These are phyloP conservation scores for Dothistroma pini DNA, from an alignment of 2,329 filamentous ascomycete genomes.

Conservation along the genomic window DNA sequence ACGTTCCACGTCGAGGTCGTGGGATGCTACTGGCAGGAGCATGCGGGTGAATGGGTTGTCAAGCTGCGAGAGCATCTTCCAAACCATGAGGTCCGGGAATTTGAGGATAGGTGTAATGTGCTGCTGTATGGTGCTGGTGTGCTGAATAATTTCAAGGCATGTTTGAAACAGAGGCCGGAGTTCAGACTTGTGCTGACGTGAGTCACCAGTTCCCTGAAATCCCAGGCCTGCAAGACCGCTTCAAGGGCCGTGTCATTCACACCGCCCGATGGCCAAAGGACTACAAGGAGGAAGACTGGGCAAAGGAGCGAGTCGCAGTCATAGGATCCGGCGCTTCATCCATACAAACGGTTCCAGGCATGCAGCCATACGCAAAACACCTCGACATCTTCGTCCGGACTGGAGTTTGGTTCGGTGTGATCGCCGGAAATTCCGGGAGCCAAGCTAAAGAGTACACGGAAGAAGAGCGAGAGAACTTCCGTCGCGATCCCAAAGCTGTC, in stretches of 20 bases:
- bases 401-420: slow-evolving; percentile 20
- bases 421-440: slow-evolving; percentile 5
- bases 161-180: background rate
- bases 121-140: slow-evolving; percentile 38
- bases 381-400: slow-evolving; percentile 47
- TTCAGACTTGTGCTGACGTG: background rate
- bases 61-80: background rate
- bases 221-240: slow-evolving; percentile 36
- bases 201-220: slow-evolving; percentile 37
- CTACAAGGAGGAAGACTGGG: slow-evolving; percentile 31
- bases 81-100: background rate
- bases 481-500: background rate
- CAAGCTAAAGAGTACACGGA: slow-evolving; percentile 31
- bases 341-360: slow-evolving; percentile 41
- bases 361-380: slow-evolving; percentile 45
- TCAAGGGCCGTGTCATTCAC: slow-evolving; percentile 42
- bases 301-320: slow-evolving; percentile 3
- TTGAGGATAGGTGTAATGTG: background rate
- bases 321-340: slow-evolving; percentile 3
- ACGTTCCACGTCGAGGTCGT: background rate
- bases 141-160: slow-evolving; percentile 40
- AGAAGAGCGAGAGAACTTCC: slow-evolving; percentile 36
- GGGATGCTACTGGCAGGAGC: slow-evolving; percentile 6
- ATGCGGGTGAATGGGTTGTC: slow-evolving; percentile 6
- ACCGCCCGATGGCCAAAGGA: slow-evolving; percentile 37